Evolutionary conservation across 805 yeast genomes (phyloP), one percentile per base, ranked within the genome.

Genomic region (Wickerhamomyces alni): DNA sequence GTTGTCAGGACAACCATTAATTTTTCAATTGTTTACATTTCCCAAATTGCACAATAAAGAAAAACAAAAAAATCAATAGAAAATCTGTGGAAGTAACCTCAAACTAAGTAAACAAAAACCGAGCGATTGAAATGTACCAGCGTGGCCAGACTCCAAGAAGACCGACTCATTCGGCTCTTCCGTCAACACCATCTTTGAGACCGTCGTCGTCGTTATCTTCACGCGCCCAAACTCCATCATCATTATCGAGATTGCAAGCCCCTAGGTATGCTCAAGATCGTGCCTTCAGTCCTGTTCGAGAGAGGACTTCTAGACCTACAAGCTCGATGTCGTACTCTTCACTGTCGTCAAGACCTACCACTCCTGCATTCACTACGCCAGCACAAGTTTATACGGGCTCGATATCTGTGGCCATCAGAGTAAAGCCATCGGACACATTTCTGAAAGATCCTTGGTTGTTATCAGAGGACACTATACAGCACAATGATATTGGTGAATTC

Each of bases 341-440:
- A 6, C 33, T 43, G 2, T 8, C 35, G 3, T 51, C 58, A 17
- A 45, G 55, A 38, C 55, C 55, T 7, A 39, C 51, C 12, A 51
- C 57, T 0, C 55, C 57, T 4, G 51, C 57, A 5, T 40, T 49
- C 30, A 29, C 25, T 5, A 13, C 41, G 5, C 33, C 40, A 10
- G 40, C 52, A 10, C 56, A 45, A 35, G 53, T 63, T 1, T 84
- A 82, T 52, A 70, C 77, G 4, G 94, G 94, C 2, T 70, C 81
- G 13, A 87, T 87, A 46, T 72, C 76, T 2, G 96, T 87, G 1
- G 74, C 88, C 1, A 74, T 87, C 11, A 66, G 96, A 44, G 87
- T 89, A 15, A 80, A 82, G 47, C 96, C 96, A 0, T 66, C 48
- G 29, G 52, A 46, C 17, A 48, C 52, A 13, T 46, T 50, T 33